Evolutionary conservation across 2,329 filamentous ascomycete genomes (phyloP).

Genomic region (Ceratocystis huliohia): DNA sequence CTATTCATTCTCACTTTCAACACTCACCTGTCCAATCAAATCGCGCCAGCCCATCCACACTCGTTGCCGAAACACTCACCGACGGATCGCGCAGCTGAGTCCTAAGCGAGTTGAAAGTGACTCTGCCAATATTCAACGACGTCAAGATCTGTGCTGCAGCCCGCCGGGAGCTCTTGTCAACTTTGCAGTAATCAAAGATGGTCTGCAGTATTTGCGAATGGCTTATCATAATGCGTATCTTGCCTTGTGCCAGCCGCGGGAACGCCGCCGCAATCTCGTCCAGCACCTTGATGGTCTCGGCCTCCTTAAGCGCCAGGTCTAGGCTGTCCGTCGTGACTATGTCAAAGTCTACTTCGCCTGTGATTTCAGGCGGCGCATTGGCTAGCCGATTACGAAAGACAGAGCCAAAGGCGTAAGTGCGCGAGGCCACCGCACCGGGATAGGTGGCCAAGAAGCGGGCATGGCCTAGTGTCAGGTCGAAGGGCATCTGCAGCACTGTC

Average conservation of each 20-base stretch:
- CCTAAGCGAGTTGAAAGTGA: conserved; percentile 71
- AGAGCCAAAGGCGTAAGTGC: conserved; percentile 74
- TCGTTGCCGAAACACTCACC: conserved; percentile 75
- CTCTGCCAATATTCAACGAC: conserved; percentile 70
- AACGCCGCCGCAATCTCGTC: conserved; percentile 80
- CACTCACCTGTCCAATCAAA: conserved; percentile 74
- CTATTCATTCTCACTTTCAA: neutral
- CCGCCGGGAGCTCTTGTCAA: conserved; percentile 54
- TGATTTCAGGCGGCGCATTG: conserved; percentile 68
- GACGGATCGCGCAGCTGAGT: conserved; percentile 68
- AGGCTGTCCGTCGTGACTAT: conserved; percentile 73
- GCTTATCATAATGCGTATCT: conserved; percentile 82
- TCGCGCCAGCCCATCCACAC: conserved; percentile 73
- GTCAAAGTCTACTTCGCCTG: conserved; percentile 90
- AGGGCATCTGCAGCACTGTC: conserved; percentile 85
- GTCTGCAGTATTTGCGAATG: conserved; percentile 76
- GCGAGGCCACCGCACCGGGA: conserved; percentile 47
- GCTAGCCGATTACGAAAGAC: conserved; percentile 71
- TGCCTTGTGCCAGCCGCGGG: conserved; percentile 54
- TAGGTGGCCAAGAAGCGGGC: conserved; percentile 71
- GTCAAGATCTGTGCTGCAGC: conserved; percentile 72
- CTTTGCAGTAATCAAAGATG: conserved; percentile 81
- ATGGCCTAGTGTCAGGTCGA: conserved; percentile 79
- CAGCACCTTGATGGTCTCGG: conserved; percentile 83
- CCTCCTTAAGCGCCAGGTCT: conserved; percentile 79